Evolutionary conservation across 345 rosid species (phyloP).

Genomic region (Microthlaspi erraticum): DNA sequence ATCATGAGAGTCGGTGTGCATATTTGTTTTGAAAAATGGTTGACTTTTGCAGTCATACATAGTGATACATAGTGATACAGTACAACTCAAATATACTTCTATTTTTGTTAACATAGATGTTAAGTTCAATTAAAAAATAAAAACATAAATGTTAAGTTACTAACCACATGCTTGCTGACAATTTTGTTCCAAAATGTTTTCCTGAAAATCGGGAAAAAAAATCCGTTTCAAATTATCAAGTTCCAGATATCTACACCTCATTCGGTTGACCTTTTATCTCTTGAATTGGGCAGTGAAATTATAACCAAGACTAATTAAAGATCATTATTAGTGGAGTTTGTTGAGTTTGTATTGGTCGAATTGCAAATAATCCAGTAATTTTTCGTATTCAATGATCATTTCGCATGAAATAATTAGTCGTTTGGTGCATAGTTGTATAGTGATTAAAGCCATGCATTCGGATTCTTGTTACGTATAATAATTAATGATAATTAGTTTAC

Average conservation of each 20-base stretch:
- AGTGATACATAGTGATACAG: conserved; percentile 20
- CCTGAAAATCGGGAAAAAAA: not conserved
- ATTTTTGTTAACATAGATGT: not conserved
- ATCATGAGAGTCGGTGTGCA: conserved; percentile 41
- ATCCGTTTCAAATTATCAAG: not conserved
- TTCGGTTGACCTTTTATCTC: conserved; percentile 8
- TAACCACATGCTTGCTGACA: not conserved
- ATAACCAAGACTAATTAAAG: conserved; percentile 9
- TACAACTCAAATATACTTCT: conserved; percentile 11
- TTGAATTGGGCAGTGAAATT: conserved; percentile 5
- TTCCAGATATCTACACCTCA: conserved; percentile 2
- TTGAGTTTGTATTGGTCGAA: conserved; percentile 41
- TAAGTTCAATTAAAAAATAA: too few relatives aligned
- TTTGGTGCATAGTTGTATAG: conserved; percentile 45
- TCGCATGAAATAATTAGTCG: conserved; percentile 37
- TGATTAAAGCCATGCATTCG: conserved; percentile 48
- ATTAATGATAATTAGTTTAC: conserved; percentile 40
- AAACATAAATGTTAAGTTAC: too few relatives aligned
- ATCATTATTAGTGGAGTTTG: conserved; percentile 38
- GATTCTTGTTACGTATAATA: conserved; percentile 33
- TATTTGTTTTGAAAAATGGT: conserved; percentile 33
- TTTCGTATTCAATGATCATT: conserved; percentile 36
- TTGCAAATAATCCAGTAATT: conserved; percentile 26
- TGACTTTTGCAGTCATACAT: conserved; percentile 39
- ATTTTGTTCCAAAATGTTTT: conserved; percentile 9